Percentiles rank a stretch among this genome's conserved stretches.
Conservation (phyloP, 495 filamentous ascomycete species). For the Lichenothelia convexa region DNA sequence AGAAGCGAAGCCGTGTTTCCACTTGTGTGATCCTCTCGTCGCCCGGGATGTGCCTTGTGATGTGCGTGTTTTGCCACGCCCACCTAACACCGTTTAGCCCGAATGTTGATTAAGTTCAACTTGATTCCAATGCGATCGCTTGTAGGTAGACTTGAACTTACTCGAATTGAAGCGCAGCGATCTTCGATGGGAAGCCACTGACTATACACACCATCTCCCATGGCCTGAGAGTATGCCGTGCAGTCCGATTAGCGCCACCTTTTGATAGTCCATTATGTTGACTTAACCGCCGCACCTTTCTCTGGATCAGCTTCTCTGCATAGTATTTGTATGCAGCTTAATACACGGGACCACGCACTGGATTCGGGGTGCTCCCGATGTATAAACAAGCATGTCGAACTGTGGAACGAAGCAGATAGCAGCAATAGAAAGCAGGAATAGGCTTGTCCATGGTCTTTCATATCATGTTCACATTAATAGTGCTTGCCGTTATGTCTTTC, state of each 20-base stretch:
- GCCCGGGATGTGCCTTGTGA: slow-evolving; percentile 50
- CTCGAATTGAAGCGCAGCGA: slow-evolving; percentile 91
- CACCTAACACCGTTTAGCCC: too few relatives aligned
- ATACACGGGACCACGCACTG: too few relatives aligned
- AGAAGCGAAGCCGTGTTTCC: slow-evolving; percentile 13
- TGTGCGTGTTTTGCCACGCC: slow-evolving; percentile 75
- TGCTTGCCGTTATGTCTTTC: too few relatives aligned
- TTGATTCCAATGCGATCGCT: neutral
- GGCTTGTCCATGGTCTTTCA: slow-evolving; percentile 26
- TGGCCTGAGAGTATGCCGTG: slow-evolving; percentile 44
- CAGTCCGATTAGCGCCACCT: slow-evolving; percentile 66
- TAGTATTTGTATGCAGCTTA: too few relatives aligned
- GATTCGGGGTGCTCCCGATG: slow-evolving; percentile 83
- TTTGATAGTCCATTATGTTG: slow-evolving; percentile 75
- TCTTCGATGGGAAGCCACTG: slow-evolving; percentile 68
- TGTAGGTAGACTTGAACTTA: slow-evolving; percentile 26
- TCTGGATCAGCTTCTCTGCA: too few relatives aligned
- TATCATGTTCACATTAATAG: too few relatives aligned
- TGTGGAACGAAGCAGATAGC: slow-evolving; percentile 77
- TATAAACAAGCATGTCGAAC: slow-evolving; percentile 47
- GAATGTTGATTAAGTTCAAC: neutral
- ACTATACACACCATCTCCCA: slow-evolving; percentile 91
- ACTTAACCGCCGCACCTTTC: slow-evolving; percentile 57
- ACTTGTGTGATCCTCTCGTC: slow-evolving; percentile 31
- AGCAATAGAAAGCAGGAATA: slow-evolving; percentile 57